Conservation (phyloP, 1,284 basidiomycete genomes). For the Bjerkandera adusta region DNA sequence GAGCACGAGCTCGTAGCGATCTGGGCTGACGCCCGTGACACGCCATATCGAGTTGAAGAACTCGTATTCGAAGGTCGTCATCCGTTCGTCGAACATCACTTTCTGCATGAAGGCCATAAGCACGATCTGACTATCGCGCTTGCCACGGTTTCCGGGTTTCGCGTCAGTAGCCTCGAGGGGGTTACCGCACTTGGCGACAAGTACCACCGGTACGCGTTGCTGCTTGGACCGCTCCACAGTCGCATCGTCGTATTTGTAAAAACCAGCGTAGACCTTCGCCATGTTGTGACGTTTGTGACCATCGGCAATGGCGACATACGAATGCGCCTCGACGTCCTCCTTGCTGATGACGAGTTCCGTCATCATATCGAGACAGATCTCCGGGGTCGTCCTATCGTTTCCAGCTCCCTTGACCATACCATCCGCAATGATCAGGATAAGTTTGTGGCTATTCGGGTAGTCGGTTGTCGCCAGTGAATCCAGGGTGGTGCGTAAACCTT, state of each 20-base stretch:
- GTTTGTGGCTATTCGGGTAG: constrained; percentile 97
- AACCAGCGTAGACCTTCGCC: constrained; percentile 98
- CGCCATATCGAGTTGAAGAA: constrained; percentile 98
- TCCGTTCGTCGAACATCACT: constrained; percentile 99
- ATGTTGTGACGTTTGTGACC: constrained; percentile 99
- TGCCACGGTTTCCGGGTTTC: constrained; percentile 98
- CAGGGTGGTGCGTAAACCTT: constrained; percentile 94
- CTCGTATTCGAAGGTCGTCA: constrained; percentile 99
- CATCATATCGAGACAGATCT: constrained; percentile 98
- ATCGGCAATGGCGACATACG: constrained; percentile 98
- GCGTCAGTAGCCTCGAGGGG: constrained; percentile 84
- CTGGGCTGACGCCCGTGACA: constrained; percentile 92
- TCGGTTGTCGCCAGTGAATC: constrained; percentile 98
- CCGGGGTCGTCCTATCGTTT: constrained; percentile 85
- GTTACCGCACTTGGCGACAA: constrained; percentile 95
- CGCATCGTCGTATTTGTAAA: constrained; percentile 93
- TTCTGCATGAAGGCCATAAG: constrained; percentile 98
- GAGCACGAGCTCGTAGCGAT: constrained; percentile 93
- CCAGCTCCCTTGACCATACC: constrained; percentile 98
- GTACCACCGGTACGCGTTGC: constrained; percentile 92
- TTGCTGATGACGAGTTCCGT: constrained; percentile 87
- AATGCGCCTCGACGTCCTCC: constrained; percentile 85
- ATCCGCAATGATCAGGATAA: constrained; percentile 95
- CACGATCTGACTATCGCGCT: constrained; percentile 97
- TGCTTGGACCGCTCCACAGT: constrained; percentile 94